A percentile compares a stretch with the other conserved stretches of the same genome.
These are phyloP conservation scores for Penicillium daleae DNA, from an alignment of 495 filamentous ascomycete genomes.

Conservation along the genomic window DNA sequence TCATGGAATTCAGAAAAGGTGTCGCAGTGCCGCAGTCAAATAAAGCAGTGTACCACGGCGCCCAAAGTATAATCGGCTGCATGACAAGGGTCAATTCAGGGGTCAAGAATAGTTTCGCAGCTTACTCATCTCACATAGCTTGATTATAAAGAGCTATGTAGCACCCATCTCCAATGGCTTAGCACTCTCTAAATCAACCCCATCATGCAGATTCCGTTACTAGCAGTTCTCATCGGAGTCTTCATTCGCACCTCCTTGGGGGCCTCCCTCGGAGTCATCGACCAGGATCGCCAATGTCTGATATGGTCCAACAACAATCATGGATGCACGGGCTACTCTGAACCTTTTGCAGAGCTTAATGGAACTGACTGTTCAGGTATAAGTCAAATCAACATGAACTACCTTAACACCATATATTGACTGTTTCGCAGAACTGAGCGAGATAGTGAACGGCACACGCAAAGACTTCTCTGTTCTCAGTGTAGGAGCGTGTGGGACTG, in stretches of 20 bases:
- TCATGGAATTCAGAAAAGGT: too few species aligned
- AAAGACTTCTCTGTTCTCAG: neutral
- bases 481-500: constrained; percentile 3
- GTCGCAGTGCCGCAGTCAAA: too few species aligned
- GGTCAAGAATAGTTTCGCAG: neutral
- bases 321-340: constrained; percentile 17
- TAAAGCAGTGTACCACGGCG: too few species aligned
- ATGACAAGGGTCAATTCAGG: constrained; percentile 1
- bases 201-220: neutral
- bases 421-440: neutral
- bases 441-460: neutral
- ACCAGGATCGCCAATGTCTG: constrained; percentile 10
- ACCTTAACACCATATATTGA: neutral
- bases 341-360: constrained; percentile 13
- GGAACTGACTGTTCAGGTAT: constrained; percentile 16
- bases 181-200: neutral
- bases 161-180: neutral
- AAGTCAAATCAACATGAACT: neutral
- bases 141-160: constrained; percentile 1
- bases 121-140: neutral
- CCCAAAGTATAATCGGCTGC: too few species aligned
- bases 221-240: neutral
- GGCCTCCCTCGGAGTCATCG: constrained; percentile 2
- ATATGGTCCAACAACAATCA: constrained; percentile 19
- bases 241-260: neutral